phyloP scores from a whole-genome alignment of 2,329 filamentous ascomycete genomes.

The Botryotinia convoluta region DNA sequence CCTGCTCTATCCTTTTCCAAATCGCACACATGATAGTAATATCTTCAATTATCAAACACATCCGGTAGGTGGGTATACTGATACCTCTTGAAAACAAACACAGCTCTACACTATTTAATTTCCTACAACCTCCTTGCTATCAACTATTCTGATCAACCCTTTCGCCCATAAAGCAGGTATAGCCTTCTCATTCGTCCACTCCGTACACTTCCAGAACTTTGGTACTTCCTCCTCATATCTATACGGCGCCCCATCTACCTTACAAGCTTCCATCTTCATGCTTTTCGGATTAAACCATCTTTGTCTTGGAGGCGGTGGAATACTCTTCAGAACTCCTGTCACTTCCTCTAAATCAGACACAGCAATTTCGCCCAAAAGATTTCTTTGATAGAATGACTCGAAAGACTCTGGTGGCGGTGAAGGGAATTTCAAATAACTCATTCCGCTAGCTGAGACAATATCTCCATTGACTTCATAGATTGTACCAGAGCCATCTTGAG shows the following conservation, averaged over 20 bases:
- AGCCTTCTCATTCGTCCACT: not conserved
- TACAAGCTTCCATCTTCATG: not conserved
- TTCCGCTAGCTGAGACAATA: not conserved
- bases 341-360: not conserved
- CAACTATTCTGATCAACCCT: not conserved
- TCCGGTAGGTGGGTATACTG: not conserved
- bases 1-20: not conserved
- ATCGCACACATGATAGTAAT: not conserved
- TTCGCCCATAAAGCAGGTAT: not conserved
- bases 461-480: not conserved
- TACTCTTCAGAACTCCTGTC: not conserved
- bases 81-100: not conserved
- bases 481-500: not conserved
- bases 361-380: not conserved
- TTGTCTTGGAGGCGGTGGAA: not conserved
- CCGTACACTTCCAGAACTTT: not conserved
- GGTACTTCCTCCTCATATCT: not conserved
- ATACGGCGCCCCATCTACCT: not conserved
- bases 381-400: not conserved
- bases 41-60: not conserved
- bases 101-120: not conserved
- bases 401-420: not conserved
- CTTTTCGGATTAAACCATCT: not conserved
- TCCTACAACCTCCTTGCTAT: not conserved
- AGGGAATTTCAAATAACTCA: not conserved